A percentile compares a stretch with the other conserved stretches of the same genome.
Evolutionary conservation across 2,329 filamentous ascomycete genomes (phyloP).

Genomic region (Trichoderma koningii): DNA sequence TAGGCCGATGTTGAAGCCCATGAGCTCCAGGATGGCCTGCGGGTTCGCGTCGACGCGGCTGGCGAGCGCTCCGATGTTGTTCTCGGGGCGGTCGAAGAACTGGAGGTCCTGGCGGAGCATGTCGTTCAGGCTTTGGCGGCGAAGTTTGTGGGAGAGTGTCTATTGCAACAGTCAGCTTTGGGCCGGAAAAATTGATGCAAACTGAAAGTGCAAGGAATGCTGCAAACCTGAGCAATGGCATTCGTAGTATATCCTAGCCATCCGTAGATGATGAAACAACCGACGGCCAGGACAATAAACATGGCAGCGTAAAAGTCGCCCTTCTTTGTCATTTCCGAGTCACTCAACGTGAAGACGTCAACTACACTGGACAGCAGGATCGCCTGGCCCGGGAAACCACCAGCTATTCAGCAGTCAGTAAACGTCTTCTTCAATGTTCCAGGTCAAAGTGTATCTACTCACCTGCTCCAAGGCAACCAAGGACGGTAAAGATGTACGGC

Average conservation of each 20-base stretch:
- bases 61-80: slow-evolving; percentile 43
- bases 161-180: neutral
- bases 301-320: slow-evolving; percentile 59
- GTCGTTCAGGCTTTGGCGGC: slow-evolving; percentile 34
- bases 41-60: slow-evolving; percentile 43
- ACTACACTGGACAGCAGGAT: slow-evolving; percentile 47
- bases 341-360: slow-evolving; percentile 44
- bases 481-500: slow-evolving; percentile 41
- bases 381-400: slow-evolving; percentile 47
- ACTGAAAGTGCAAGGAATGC: neutral
- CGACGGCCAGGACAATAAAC: slow-evolving; percentile 55
- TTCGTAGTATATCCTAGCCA: slow-evolving; percentile 43
- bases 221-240: slow-evolving; percentile 36
- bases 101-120: slow-evolving; percentile 46
- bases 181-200: no score
- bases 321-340: slow-evolving; percentile 38
- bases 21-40: slow-evolving; percentile 46
- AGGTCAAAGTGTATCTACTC: slow-evolving; percentile 13
- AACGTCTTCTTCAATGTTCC: no score
- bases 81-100: slow-evolving; percentile 47
- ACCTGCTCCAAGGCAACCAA: slow-evolving; percentile 37
- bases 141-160: slow-evolving; percentile 37
- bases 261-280: slow-evolving; percentile 49
- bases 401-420: slow-evolving; percentile 33
- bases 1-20: slow-evolving; percentile 47